Evolutionary conservation across 2,329 filamentous ascomycete species (phyloP).

Genomic region (Colletotrichum musicola): DNA sequence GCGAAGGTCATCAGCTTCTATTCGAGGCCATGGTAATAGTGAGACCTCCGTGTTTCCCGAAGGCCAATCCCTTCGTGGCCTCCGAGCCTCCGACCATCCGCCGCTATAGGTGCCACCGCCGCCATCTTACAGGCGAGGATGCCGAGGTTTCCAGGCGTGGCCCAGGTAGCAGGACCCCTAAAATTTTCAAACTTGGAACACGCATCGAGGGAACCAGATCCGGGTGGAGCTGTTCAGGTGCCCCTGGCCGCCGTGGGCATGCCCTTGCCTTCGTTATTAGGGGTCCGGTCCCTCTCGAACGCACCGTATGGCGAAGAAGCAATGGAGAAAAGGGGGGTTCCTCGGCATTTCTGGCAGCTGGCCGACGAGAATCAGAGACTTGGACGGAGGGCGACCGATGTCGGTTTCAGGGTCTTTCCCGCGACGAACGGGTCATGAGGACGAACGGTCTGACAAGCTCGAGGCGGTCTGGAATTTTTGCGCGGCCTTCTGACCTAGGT

Average conservation of each 20-base stretch:
- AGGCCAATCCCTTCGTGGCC: background rate
- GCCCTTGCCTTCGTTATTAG: background rate
- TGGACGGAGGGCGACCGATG: constrained; percentile 30
- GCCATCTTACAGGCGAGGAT: constrained; percentile 19
- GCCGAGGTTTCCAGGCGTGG: constrained; percentile 18
- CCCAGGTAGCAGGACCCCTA: constrained; percentile 31
- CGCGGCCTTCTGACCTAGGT: constrained; percentile 20
- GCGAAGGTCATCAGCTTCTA: constrained; percentile 1
- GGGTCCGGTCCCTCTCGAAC: too few relatives aligned
- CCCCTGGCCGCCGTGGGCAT: background rate
- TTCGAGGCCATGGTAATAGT: background rate
- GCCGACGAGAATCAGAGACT: background rate
- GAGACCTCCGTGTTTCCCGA: constrained; percentile 2
- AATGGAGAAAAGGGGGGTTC: background rate
- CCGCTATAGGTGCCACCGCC: background rate
- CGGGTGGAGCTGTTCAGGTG: constrained; percentile 8
- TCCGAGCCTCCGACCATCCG: background rate
- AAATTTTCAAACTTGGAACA: constrained; percentile 35
- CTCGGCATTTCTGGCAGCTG: constrained; percentile 2
- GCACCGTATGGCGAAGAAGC: too few relatives aligned
- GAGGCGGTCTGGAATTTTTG: constrained; percentile 35
- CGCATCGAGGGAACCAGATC: constrained; percentile 31
- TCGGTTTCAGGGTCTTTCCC: constrained; percentile 37
- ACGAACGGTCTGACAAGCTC: constrained; percentile 31
- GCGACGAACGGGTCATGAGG: constrained; percentile 31